Percentiles rank a stretch among this genome's conserved stretches.
phyloP scores from a whole-genome alignment of 805 yeast species.

The Saturnispora zaruensis region DNA sequence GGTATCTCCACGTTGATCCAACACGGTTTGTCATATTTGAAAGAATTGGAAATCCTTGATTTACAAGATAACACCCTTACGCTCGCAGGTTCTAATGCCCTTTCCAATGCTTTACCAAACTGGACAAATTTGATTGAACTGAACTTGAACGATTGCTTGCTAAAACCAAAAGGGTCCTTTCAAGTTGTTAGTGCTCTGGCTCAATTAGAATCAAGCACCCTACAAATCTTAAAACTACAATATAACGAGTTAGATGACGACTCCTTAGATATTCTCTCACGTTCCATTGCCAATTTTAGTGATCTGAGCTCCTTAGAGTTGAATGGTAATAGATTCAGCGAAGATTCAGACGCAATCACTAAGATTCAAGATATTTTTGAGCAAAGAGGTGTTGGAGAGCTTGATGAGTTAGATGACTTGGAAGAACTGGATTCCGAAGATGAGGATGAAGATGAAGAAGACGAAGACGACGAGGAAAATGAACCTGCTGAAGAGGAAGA shows the following conservation, averaged over 20 bases:
- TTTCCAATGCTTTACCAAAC: slow-evolving; percentile 48
- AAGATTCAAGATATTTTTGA: slow-evolving; percentile 55
- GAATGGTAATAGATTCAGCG: slow-evolving; percentile 89
- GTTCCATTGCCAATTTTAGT: slow-evolving; percentile 48
- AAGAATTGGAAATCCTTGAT: slow-evolving; percentile 60
- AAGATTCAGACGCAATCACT: slow-evolving; percentile 68
- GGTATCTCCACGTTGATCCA: slow-evolving; percentile 72
- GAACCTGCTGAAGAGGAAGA: slow-evolving; percentile 39
- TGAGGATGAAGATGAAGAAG: slow-evolving; percentile 56
- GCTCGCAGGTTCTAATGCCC: slow-evolving; percentile 48
- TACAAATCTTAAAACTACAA: slow-evolving; percentile 59
- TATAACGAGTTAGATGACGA: slow-evolving; percentile 75
- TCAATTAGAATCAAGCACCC: slow-evolving; percentile 28
- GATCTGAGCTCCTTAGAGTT: slow-evolving; percentile 62
- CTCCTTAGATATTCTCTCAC: slow-evolving; percentile 51
- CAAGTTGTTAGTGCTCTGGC: slow-evolving; percentile 24
- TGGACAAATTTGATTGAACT: slow-evolving; percentile 73
- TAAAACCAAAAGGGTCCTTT: slow-evolving; percentile 73
- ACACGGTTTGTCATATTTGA: slow-evolving; percentile 61
- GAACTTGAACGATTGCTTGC: slow-evolving; percentile 80
- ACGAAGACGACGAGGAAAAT: slow-evolving; percentile 36
- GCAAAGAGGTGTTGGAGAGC: slow-evolving; percentile 66
- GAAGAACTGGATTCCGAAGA: slow-evolving; percentile 74
- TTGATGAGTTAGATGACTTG: slow-evolving; percentile 91
- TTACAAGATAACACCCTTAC: slow-evolving; percentile 96